Conservation (phyloP, 2,329 filamentous ascomycete species). For the Penicillium olsonii region DNA sequence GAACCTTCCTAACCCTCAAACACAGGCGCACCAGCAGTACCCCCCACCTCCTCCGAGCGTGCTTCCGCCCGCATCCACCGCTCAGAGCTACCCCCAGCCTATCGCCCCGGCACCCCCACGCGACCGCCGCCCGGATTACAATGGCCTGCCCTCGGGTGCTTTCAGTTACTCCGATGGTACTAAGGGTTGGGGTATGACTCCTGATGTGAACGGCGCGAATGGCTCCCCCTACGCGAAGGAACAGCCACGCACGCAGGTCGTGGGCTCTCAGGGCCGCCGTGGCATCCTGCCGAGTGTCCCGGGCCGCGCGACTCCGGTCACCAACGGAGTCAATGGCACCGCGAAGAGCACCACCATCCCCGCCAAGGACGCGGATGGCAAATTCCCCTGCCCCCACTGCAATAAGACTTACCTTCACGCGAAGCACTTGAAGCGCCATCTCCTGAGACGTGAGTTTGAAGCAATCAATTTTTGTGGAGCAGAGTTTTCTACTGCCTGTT, state of each 20-base stretch:
- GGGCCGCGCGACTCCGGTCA: constrained; percentile 75
- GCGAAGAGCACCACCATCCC: constrained; percentile 82
- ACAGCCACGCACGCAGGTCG: constrained; percentile 71
- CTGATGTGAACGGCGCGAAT: constrained; percentile 43
- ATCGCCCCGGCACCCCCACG: constrained; percentile 70
- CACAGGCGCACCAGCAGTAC: constrained; percentile 41
- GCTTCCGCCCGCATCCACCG: constrained; percentile 67
- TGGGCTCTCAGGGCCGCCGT: constrained; percentile 88
- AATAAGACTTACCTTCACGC: constrained; percentile 97
- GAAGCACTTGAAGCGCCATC: constrained; percentile 95
- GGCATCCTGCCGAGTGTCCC: constrained; percentile 91
- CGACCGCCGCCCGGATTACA: constrained; percentile 54
- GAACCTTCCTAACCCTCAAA: constrained; percentile 41
- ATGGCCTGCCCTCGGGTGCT: constrained; percentile 71
- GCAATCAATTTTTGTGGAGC: neutral
- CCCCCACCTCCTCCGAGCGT: constrained; percentile 51
- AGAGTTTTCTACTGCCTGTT: constrained; percentile 4
- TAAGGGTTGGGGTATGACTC: constrained; percentile 49
- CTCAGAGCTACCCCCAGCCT: constrained; percentile 71
- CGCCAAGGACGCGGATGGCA: constrained; percentile 93
- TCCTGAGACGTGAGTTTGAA: constrained; percentile 81
- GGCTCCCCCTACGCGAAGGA: constrained; percentile 45
- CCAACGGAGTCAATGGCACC: constrained; percentile 60
- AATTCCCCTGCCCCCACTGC: constrained; percentile 97
- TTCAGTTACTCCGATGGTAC: constrained; percentile 55